Evolutionary conservation across 2,329 filamentous ascomycete species (phyloP).

Genomic region (Arthroderma sp.): DNA sequence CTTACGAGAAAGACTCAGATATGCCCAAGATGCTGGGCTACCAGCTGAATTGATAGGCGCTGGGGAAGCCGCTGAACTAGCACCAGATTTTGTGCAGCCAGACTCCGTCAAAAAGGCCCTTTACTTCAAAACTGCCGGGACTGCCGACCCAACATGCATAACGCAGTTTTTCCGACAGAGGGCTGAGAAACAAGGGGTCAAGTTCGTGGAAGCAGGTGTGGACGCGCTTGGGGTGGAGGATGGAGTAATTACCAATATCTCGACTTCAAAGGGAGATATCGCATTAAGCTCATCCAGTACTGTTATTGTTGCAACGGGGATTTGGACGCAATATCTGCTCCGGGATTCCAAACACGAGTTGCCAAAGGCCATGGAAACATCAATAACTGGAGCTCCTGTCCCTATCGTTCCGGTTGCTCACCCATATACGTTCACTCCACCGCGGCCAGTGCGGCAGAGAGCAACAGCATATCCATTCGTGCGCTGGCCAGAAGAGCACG

Average conservation of each 20-base stretch:
- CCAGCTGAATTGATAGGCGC: conserved; percentile 15
- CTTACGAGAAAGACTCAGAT: conserved; percentile 11
- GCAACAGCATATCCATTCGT: conserved; percentile 17
- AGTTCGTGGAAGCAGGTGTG: conserved; percentile 14
- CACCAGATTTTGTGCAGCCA: conserved; percentile 18
- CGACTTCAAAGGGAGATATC: conserved; percentile 8
- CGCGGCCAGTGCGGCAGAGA: conserved; percentile 2
- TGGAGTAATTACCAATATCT: conserved; percentile 8
- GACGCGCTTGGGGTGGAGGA: conserved; percentile 9
- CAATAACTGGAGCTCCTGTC: conserved; percentile 14
- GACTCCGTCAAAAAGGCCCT: conserved; percentile 11
- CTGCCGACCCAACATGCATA: conserved; percentile 16
- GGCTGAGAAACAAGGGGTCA: conserved; percentile 12
- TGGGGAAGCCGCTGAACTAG: conserved; percentile 13
- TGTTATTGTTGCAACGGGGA: conserved; percentile 19
- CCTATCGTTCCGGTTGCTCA: conserved; percentile 24
- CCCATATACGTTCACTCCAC: conserved; percentile 22
- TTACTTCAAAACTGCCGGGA: conserved; percentile 18
- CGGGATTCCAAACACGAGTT: neutral
- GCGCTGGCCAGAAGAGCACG: conserved; percentile 24
- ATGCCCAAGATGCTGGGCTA: conserved; percentile 14
- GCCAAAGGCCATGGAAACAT: neutral
- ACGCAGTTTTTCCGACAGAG: conserved; percentile 15
- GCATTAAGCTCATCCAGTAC: neutral
- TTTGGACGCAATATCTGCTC: conserved; percentile 18